Base-by-base conservation (phyloP, 2,329 filamentous ascomycete genomes). In the Colletotrichum noveboracense region DNA sequence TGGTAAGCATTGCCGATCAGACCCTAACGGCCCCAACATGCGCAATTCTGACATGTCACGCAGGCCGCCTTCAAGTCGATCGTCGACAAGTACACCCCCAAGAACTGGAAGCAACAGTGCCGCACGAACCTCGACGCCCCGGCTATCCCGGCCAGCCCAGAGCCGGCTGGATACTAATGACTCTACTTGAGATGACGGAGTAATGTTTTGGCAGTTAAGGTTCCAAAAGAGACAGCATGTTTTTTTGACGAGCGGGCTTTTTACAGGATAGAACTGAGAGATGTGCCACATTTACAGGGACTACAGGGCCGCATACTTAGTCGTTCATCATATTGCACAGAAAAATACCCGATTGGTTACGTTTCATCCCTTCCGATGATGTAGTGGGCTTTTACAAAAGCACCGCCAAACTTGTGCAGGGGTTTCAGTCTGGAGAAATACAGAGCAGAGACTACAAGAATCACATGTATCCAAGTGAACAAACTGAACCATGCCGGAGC, bases 41-140 rank as follows among this genome's bases (percentile, higher is more conserved):
- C 13, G 12, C 16, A n/a, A 10, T 56, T n/a, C 34, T 65, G 43
- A 55, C 52, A 28, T 62, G 56, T 60, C 8, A 60, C 32, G 69
- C 76, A 95, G 93, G 92, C 94, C 72, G 95, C 96, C 0, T 99
- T 99, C 89, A 98, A 98, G 85, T 88, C 91, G 67, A 95, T 98
- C 71, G 95, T 97, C 4, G 96, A 98, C 85, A 95, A 95, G 80
- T 97, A 94, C 82, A 97, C 95, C 2, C 97, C 97, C 0, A 87
- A 87, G 74, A 90, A 96, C 83, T 98, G 96, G 96, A 90, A 86
- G 78, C 81, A 86, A 26, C 85, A 91, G 76, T 92, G 90, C 79
- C 85, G 84, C n/a, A 78, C 82, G 61, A 88, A 89, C 76, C 78
- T 86, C 21, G 82, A 84, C 28, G 83, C 80, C 10, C 84, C 89